Base-by-base conservation (phyloP, 1,284 basidiomycete genomes). In the Kalmanozyma brasiliensis region DNA sequence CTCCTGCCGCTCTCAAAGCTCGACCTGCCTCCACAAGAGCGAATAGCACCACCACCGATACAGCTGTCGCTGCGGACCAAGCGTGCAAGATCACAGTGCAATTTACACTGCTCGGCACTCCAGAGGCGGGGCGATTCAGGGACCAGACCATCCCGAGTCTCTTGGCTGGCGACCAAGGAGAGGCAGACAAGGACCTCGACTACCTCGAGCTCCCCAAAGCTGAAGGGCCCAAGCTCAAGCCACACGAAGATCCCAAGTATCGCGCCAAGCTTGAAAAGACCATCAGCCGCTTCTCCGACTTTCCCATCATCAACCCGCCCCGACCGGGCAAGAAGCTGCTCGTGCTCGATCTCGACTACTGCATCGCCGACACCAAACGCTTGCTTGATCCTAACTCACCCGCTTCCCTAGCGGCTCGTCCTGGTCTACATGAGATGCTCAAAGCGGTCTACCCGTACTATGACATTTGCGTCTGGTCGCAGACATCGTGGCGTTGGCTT, bases 401-500 rank as follows among this genome's bases (percentile, higher is more conserved):
- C 2, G 91, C 91, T 10, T 88, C 90, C 3, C 82, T 86, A 7
- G 90, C 91, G 80, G 91, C 91, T 8, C 84, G 92, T 37, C 93
- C 92, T 4, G 85, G 88, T 9, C 84, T 96, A 22, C 92, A 95
- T 76, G 89, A 92, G 74, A 93, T 96, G 76, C 84, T 80, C 30
- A 63, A 67, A 22, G 67, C 70, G 2, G 71, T 78, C n/a, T 80
- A 70, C 26, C 77, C 76, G 11, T 57, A 79, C 55, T 80, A 80
- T 52, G 79, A 80, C 57, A 74, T 80, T 26, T 71, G 72, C 52
- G 58, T 76, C 7, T 78, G 76, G 76, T 73, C 82, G 17, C 79
- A 82, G 52, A 94, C 92, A 1, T 89, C 88, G 64, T 94, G 92
- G 92, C 86, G 92, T 45, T 95, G 92, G 92, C 85, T 95, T 24